Percentiles rank a stretch among this genome's conserved stretches.
These are phyloP conservation scores for Fusarium acutatum DNA, from an alignment of 2,329 filamentous ascomycete genomes.

Conservation along the genomic window DNA sequence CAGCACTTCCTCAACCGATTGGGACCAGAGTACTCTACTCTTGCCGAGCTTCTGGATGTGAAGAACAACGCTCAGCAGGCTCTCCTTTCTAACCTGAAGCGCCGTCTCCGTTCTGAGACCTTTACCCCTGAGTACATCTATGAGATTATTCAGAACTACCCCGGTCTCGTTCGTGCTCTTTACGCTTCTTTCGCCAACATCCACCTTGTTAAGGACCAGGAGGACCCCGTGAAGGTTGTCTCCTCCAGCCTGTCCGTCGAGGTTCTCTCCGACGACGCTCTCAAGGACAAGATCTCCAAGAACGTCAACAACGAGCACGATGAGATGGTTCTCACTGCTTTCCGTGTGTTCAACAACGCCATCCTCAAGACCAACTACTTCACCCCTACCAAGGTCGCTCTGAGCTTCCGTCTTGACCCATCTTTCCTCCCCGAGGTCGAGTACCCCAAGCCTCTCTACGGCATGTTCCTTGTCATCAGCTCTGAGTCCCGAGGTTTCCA, in stretches of 20 bases:
- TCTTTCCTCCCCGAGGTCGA: constrained; percentile 89
- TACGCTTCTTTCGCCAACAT: constrained; percentile 92
- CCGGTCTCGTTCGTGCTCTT: constrained; percentile 82
- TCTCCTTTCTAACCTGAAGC: constrained; percentile 92
- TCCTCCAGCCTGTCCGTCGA: constrained; percentile 67
- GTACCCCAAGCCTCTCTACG: constrained; percentile 92
- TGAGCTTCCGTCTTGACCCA: constrained; percentile 94
- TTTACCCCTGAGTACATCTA: constrained; percentile 98
- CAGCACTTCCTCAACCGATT: constrained; percentile 98
- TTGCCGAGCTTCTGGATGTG: constrained; percentile 80
- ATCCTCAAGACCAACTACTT: constrained; percentile 98
- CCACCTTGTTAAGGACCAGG: constrained; percentile 70
- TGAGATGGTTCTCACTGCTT: constrained; percentile 96
- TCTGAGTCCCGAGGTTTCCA: constrained; percentile 98
- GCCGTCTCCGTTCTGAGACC: constrained; percentile 91
- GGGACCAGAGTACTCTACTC: constrained; percentile 88
- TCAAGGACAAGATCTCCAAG: constrained; percentile 80
- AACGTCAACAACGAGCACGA: constrained; percentile 94
- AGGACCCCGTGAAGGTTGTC: constrained; percentile 59
- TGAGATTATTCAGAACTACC: constrained; percentile 94
- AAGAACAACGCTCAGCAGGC: constrained; percentile 87
- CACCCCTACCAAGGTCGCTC: constrained; percentile 96
- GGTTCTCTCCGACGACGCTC: constrained; percentile 76
- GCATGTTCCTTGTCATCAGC: constrained; percentile 98
- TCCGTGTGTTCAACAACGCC: constrained; percentile 92